Base-by-base conservation (phyloP, 768 basidiomycete genomes). In the Infundibulicybe gibba region DNA sequence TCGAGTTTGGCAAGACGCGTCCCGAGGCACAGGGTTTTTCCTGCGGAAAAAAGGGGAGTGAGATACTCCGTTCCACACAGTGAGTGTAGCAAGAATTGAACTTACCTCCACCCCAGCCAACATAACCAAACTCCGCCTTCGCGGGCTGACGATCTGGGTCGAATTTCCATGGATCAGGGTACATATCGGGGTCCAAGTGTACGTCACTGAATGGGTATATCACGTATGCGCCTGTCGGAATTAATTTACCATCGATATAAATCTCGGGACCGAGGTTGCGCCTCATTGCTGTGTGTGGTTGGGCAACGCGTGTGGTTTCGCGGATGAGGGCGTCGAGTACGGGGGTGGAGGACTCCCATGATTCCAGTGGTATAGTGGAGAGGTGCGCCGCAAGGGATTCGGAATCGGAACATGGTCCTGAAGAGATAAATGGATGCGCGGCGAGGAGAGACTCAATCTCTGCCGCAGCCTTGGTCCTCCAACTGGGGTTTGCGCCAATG, bases 91-190 rank as follows among this genome's bases (percentile, higher is more conserved):
- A 46, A 47, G 45, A 31, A 42, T 53, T 43, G 32, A 37, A 74
- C 80, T 58, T 60, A 90, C 87, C 87, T 68, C 79, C 85, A 50
- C 87, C 87, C 87, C 86, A 90, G 31, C 86, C 87, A 42, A 89
- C 71, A 59, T 84, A 89, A 45, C 75, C 67, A 63, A 79, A 81
- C 48, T 76, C 76, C 49, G 70, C 64, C 47, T 69, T 62, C 31
- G 63, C 66, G 16, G 57, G 64, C 63, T 75, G 65, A 63, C 80
- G 70, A 57, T 68, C 61, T 48, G 87, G 88, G 67, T 89, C 83
- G 56, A 87, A 90, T 54, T 69, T 80, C 85, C 85, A 87, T 33
- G 87, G 87, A 61, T 89, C 78, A 40, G 81, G 77, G 62, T 90
- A 90, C 16, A 90, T 63, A 50, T 76, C 72, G 34, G 82, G 73